These are phyloP conservation scores for Carex sylvatica DNA, from an alignment of 202 grass and related monocot species.

Conservation along the genomic window DNA sequence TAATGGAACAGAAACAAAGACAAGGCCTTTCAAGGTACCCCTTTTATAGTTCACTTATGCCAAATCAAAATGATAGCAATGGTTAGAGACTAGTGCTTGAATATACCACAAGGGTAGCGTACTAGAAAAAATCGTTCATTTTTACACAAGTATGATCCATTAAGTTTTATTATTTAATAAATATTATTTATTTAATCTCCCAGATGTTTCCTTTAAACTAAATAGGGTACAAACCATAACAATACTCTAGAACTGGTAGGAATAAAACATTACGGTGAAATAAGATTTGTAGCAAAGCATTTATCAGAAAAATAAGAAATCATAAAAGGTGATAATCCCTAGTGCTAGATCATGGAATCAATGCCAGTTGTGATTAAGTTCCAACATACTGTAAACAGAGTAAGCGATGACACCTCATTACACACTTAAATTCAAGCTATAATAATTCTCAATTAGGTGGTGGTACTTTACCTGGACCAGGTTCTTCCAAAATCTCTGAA, in stretches of 20 bases:
- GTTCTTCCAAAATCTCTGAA: conserved; percentile 79
- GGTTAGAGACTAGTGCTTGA: background rate
- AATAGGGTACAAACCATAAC: background rate
- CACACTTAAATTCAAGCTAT: background rate
- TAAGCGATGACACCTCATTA: background rate
- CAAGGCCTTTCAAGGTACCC: background rate
- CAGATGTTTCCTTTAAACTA: background rate
- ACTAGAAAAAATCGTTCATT: background rate
- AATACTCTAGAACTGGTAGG: background rate
- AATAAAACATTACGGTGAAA: background rate
- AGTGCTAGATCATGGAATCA: background rate
- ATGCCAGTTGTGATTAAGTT: background rate
- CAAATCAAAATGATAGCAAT: background rate
- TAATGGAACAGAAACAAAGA: background rate
- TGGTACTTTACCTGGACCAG: conserved; percentile 54
- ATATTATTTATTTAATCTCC: background rate
- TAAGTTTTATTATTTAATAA: background rate
- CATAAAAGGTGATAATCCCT: background rate
- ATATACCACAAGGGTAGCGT: background rate
- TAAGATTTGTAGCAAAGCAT: background rate
- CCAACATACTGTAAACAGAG: background rate
- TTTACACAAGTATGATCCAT: background rate
- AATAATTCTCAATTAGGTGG: background rate
- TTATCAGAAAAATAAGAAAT: background rate
- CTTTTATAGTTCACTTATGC: background rate